These are phyloP conservation scores for Scutellaria baicalensis DNA, from an alignment of 257 asterid species.

Conservation along the genomic window DNA sequence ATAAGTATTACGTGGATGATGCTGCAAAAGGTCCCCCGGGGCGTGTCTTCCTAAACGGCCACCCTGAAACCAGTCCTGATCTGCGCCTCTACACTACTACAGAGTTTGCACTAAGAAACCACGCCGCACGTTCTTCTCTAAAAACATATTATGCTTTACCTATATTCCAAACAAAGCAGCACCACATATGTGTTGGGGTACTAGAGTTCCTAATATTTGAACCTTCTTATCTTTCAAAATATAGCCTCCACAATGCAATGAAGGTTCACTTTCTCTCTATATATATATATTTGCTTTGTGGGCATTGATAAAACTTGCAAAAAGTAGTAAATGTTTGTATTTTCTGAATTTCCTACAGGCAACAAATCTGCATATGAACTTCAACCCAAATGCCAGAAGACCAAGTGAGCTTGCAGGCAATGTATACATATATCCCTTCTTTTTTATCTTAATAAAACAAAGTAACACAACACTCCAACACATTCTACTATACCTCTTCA, in stretches of 20 bases:
- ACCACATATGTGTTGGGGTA: slow-evolving; percentile 7
- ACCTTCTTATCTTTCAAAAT: too few relatives aligned
- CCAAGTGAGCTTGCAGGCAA: neutral
- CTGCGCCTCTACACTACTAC: neutral
- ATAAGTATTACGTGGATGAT: neutral
- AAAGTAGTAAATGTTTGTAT: neutral
- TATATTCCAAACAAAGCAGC: neutral
- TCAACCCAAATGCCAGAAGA: neutral
- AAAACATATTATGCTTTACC: neutral
- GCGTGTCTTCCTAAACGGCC: neutral
- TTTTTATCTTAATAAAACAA: neutral
- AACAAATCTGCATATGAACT: neutral
- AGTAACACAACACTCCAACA: too few relatives aligned
- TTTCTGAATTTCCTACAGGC: neutral
- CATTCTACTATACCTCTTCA: too few relatives aligned
- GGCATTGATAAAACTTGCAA: neutral
- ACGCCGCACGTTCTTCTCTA: neutral
- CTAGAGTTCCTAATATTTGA: neutral
- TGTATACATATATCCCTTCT: neutral
- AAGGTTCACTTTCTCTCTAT: neutral
- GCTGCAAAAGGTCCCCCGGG: neutral
- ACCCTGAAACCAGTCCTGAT: neutral
- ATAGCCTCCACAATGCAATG: too few relatives aligned
- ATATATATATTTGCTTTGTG: neutral
- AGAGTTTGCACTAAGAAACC: slow-evolving; percentile 2